Base-by-base conservation (phyloP, 1,139 yeast species). In the Hanseniaspora uvarum region DNA sequence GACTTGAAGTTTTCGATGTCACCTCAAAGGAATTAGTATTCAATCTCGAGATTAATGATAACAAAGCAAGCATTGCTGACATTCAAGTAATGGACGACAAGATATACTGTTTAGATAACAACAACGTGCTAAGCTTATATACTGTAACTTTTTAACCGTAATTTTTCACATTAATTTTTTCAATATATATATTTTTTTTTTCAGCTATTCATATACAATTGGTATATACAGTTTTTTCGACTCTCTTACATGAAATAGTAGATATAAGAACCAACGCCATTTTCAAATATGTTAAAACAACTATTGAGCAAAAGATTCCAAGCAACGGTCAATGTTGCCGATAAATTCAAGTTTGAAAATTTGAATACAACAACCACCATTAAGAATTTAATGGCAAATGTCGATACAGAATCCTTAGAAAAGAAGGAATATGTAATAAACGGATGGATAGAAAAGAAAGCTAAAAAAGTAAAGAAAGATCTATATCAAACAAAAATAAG, bases 361-460 rank as follows among this genome's bases (percentile, higher is more conserved):
- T 34, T 50, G 39, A 30, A 12, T 23, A 14, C 56, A 0, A 46
- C 56, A 8, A 54, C 56, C 24, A 55, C 54, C 16, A 58, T 59
- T 2, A 24, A 60, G 38, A 56, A 60, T 41, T 36, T 34, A 8
- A 50, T 56, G 14, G 19, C 28, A 4, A 16, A 31, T 51, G 44
- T 43, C 14, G 19, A 21, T 14, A n/a, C 26, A 19, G 21, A 41
- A 8, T 24, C 21, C 2, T 31, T 18, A 18, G 34, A 23, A 21
- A 24, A 18, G 11, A 46, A 41, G 16, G 19, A 1, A 61, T 28
- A 43, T 18, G 34, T n/a, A 4, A 30, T 86, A 21, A 77, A 84
- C 61, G 97, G 97, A 0, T 94, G 95, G 85, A 75, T 89, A 24
- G 80, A 86, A 62, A 73, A 77, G 39, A 81, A 82, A 59, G 92